Base-by-base conservation (phyloP, 257 asterid genomes). In the Solanum lignicaule region DNA sequence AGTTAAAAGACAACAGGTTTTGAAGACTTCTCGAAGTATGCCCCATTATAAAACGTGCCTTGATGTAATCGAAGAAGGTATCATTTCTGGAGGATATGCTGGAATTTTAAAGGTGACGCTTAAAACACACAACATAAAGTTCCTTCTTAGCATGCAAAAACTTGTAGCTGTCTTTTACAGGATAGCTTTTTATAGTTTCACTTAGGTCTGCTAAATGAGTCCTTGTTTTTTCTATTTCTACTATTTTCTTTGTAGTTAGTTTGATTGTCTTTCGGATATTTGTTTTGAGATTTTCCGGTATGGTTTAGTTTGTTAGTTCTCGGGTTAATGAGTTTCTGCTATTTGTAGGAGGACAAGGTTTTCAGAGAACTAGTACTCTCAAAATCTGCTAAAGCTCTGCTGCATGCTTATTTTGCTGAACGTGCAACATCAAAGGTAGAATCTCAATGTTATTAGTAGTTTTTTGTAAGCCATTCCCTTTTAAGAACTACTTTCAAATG, bases 391-490 rank as follows among this genome's bases (percentile, higher is more conserved):
- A 91, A 86, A 90, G 92, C 93, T 86, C 86, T 94, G n/a, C 86
- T 94, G 86, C 94, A 94, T 72, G 71, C 88, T 27, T 94, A 92
- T 91, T 92, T 93, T 58, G 92, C 95, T 86, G 94, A 92, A 85
- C 91, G 94, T 86, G 92, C 86, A 86, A 90, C 75, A 72, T 87
- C 75, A 20, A 92, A 94, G 94, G 95, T 94, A 88, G 66, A 86
- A 86, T 84, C n/a, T 10, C 18, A 35, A 35, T 74, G 48, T 74
- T 35, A 69, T 69, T 69, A 69, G 11, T 69, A 69, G 11, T 52
- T 6, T 32, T 72, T 72, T 6, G 55, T 75, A 23, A 3, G 55
- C 20, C 18, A 75, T 36, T 12, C 21, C 83, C 33, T 23, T 38
- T 11, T 35, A 20, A 35, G 1, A 35, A 35, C 48, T 35, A 35